Base-by-base conservation (phyloP, 768 basidiomycete genomes). In the Lactifluus hygrophoroides region DNA sequence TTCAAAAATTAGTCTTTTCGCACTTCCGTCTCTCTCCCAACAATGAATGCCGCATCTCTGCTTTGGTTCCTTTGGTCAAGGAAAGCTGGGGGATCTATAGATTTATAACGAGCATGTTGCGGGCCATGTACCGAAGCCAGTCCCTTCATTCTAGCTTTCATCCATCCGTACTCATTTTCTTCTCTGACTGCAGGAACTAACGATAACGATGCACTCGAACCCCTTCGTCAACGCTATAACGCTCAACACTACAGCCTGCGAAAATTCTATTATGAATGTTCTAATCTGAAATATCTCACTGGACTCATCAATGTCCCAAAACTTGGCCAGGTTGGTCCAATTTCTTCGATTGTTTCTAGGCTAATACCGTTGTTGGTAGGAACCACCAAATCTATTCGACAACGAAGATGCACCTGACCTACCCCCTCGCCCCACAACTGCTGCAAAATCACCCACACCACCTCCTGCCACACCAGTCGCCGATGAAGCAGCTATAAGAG, bases 71-170 rank as follows among this genome's bases (percentile, higher is more conserved):
- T 23, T 79, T 97, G 13, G 96, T 99, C 54, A 99, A 99, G 73
- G 96, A 99, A 73, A 95, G 92, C 66, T 99, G 94, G 85, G 95
- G 95, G 37, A 99, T 99, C 57, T 99, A 99, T 73, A 82, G 92
- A 46, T 99, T 98, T 74, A 94, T 98, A 69, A 98, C 95, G 10
- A 94, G 91, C 74, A 99, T 99, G 96, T 76, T 98, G 69, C 80
- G 96, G 25, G 96, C 96, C 1, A 90, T 99, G 88, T 90, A 95
- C 69, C 78, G 96, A 74, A 77, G 95, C 95, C 68, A 69, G 83
- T 75, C 25, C 46, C 3, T 1, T 40, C 40, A 5, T 34, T 1
- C 56, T 42, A 34, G 3, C 56, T 46, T 45, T 23, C 11, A 5
- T 48, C 40, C 34, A 32, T 16, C 5, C 54, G 1, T 55, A 30